Percentiles rank a stretch among this genome's conserved stretches.
Evolutionary conservation across 106 monocot species (phyloP).

Genomic region (Posidonia australis): DNA sequence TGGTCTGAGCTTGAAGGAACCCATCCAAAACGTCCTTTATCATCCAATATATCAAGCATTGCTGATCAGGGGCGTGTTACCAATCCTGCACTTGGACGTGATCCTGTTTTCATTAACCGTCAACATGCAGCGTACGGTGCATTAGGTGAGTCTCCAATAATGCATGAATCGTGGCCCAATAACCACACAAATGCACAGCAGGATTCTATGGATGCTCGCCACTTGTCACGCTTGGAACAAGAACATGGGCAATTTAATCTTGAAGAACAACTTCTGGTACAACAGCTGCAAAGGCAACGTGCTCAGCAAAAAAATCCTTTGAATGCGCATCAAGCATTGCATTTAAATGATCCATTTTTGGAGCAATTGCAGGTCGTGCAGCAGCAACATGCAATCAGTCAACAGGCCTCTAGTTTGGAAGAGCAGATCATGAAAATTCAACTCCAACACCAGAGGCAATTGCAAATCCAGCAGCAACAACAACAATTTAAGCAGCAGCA

Average conservation of each 20-base stretch:
- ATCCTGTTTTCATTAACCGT: not conserved
- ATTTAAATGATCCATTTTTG: constrained; percentile 23
- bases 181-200: constrained; percentile 8
- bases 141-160: constrained; percentile 5
- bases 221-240: constrained; percentile 37
- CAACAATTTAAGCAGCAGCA: constrained; percentile 19
- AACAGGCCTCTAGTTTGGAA: constrained; percentile 38
- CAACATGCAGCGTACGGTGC: constrained; percentile 23
- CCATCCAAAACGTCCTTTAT: constrained; percentile 58
- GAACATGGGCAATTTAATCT: constrained; percentile 31
- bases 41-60: constrained; percentile 36
- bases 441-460: constrained; percentile 32
- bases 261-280: constrained; percentile 51
- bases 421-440: constrained; percentile 51
- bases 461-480: constrained; percentile 31
- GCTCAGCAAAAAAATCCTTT: constrained; percentile 35
- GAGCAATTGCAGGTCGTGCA: constrained; percentile 26
- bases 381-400: constrained; percentile 8
- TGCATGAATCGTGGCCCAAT: constrained; percentile 35
- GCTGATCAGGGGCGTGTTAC: constrained; percentile 14
- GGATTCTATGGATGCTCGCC: constrained; percentile 27
- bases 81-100: constrained; percentile 8
- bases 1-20: constrained; percentile 79
- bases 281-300: constrained; percentile 57
- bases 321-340: constrained; percentile 30